Conservation (phyloP, 116 monocot genomes). For the Phalaenopsis hybrid region DNA sequence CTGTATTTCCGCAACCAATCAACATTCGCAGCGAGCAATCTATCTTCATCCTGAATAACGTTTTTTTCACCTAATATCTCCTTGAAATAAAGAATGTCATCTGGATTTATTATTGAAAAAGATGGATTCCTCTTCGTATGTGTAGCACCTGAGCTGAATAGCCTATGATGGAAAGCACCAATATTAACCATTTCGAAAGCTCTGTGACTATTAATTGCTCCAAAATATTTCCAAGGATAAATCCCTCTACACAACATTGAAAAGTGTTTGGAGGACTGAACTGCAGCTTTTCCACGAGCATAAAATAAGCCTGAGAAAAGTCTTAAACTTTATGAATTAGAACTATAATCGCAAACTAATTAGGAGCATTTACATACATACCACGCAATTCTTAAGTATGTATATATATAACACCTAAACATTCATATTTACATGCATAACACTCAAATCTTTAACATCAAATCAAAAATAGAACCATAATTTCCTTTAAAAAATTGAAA, state of each 20-base stretch:
- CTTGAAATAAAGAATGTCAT: conserved; percentile 63
- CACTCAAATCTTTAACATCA: too few species aligned
- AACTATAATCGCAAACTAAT: not conserved
- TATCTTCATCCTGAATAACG: conserved; percentile 89
- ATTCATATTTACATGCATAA: too few species aligned
- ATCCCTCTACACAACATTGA: conserved; percentile 8
- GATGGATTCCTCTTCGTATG: conserved; percentile 49
- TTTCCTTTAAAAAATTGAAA: too few species aligned
- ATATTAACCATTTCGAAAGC: conserved; percentile 4
- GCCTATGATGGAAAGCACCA: conserved; percentile 20
- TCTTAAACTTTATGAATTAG: not conserved
- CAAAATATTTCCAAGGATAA: conserved; percentile 6
- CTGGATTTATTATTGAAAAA: conserved; percentile 55
- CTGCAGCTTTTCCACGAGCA: not conserved
- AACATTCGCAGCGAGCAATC: conserved; percentile 63
- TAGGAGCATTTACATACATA: not conserved
- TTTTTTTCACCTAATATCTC: conserved; percentile 61
- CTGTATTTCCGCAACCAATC: conserved; percentile 93
- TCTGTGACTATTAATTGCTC: conserved; percentile 5
- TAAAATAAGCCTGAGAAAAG: conserved; percentile 19
- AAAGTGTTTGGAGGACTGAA: not conserved
- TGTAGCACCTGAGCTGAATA: conserved; percentile 36
- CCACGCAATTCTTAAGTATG: too few species aligned
- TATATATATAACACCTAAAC: too few species aligned
- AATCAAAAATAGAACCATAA: too few species aligned